phyloP scores from a whole-genome alignment of 345 rosid genomes.

The Murraya paniculata region DNA sequence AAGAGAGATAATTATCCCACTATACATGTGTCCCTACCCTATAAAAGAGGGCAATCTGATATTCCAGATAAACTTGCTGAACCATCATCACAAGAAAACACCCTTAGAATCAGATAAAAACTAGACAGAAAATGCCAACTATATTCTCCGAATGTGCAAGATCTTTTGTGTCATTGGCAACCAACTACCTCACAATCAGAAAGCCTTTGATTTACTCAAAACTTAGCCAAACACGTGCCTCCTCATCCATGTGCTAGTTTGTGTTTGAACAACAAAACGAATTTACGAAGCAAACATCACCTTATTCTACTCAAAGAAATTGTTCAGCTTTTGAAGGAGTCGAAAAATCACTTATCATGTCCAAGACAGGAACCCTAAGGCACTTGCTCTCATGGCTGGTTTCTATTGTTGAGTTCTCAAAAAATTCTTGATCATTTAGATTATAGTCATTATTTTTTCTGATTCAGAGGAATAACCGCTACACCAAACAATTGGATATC shows the following conservation, averaged over 20 bases:
- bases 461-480: neutral
- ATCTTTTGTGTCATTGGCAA: neutral
- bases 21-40: neutral
- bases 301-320: neutral
- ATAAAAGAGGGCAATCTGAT: neutral
- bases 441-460: neutral
- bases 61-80: neutral
- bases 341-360: neutral
- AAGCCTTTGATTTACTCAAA: neutral
- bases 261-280: neutral
- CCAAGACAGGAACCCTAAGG: neutral
- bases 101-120: neutral
- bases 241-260: neutral
- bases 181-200: neutral
- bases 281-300: neutral
- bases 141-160: neutral
- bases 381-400: neutral
- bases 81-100: neutral
- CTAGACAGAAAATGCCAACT: neutral
- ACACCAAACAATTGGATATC: slow-evolving; percentile 1
- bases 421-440: neutral
- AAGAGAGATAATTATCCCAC: neutral
- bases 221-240: neutral
- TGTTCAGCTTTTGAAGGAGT: neutral
- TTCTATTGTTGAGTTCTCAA: neutral